phyloP scores from a whole-genome alignment of 176 grass and related monocot genomes.

The Luzula sylvatica region DNA sequence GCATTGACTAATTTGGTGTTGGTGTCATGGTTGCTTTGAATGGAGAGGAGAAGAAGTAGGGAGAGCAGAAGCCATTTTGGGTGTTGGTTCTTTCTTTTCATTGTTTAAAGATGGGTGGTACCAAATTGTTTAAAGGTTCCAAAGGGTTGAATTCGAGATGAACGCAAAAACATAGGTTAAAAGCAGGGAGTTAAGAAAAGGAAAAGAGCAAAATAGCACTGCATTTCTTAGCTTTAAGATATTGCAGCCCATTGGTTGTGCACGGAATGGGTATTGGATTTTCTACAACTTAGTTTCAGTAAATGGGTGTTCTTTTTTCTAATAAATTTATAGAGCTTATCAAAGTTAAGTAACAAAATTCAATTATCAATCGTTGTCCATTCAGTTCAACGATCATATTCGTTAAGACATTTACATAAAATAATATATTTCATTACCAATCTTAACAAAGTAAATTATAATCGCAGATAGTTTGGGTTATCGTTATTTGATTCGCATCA shows the following conservation, averaged over 20 bases:
- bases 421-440: too few relatives aligned
- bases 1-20: slow-evolving; percentile 18
- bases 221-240: slow-evolving; percentile 30
- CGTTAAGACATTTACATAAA: too few relatives aligned
- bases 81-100: slow-evolving; percentile 18
- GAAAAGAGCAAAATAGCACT: slow-evolving; percentile 18
- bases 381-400: too few relatives aligned
- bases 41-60: slow-evolving; percentile 12
- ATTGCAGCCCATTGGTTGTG: slow-evolving; percentile 8
- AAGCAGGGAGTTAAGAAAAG: slow-evolving; percentile 21
- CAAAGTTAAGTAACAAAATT: too few relatives aligned
- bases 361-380: too few relatives aligned
- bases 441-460: too few relatives aligned
- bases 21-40: slow-evolving; percentile 23
- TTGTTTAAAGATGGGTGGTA: slow-evolving; percentile 39
- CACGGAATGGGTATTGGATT: background rate
- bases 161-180: slow-evolving; percentile 29
- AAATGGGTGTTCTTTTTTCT: too few relatives aligned
- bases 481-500: too few relatives aligned
- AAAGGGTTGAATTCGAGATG: slow-evolving; percentile 62
- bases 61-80: slow-evolving; percentile 18
- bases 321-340: too few relatives aligned
- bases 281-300: background rate
- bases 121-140: slow-evolving; percentile 24
- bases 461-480: too few relatives aligned